Evolutionary conservation across 2,329 filamentous ascomycete species (phyloP).

Genomic region (Tolypocladium guangdongense): DNA sequence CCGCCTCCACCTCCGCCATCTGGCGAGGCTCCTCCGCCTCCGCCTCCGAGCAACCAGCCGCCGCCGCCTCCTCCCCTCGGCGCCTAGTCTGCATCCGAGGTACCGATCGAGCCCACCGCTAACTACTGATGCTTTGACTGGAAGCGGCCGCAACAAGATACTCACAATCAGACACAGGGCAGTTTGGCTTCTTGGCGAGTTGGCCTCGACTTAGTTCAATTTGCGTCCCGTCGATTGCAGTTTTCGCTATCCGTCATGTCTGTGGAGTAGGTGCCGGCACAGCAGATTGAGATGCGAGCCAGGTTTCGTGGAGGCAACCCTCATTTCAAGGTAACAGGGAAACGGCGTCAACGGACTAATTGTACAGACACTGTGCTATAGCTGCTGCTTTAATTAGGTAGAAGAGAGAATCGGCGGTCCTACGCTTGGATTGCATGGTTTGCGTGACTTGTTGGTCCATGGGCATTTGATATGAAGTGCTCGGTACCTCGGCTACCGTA

Average conservation of each 20-base stretch:
- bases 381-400: neutral
- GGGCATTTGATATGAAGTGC: no score
- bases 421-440: neutral
- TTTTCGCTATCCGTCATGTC: neutral
- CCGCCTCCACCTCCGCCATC: slow-evolving; percentile 52
- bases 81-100: slow-evolving; percentile 21
- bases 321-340: neutral
- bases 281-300: neutral
- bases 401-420: neutral
- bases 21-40: slow-evolving; percentile 43
- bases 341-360: slow-evolving; percentile 1
- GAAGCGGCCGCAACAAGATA: neutral
- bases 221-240: neutral
- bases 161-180: neutral
- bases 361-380: neutral
- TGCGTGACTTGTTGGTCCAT: neutral
- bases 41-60: slow-evolving; percentile 51
- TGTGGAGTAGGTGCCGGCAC: neutral
- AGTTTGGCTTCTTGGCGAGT: neutral
- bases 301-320: neutral
- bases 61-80: slow-evolving; percentile 53
- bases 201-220: neutral
- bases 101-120: neutral
- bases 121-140: neutral
- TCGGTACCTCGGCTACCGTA: no score